A percentile compares a stretch with the other conserved stretches of the same genome.
These are phyloP conservation scores for Ophiostoma tasmaniense DNA, from an alignment of 2,329 filamentous ascomycete genomes.

Conservation along the genomic window DNA sequence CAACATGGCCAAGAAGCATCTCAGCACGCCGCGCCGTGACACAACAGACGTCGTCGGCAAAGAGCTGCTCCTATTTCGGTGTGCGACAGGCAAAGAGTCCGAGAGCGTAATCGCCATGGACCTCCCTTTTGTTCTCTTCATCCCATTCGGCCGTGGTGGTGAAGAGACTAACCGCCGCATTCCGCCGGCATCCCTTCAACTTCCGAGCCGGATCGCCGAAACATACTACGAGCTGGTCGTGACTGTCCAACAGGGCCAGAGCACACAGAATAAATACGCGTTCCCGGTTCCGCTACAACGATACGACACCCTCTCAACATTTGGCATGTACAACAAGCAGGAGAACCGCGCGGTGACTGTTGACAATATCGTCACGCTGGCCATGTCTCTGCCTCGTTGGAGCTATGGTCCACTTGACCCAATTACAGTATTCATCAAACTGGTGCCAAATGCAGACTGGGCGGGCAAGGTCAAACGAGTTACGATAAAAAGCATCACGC, in stretches of 20 bases:
- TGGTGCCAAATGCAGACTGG: conserved; percentile 89
- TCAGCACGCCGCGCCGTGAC: conserved; percentile 84
- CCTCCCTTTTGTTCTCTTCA: conserved; percentile 92
- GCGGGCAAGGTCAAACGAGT: conserved; percentile 82
- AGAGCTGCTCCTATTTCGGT: conserved; percentile 86
- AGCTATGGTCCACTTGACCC: conserved; percentile 94
- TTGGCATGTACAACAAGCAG: conserved; percentile 98
- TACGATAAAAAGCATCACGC: conserved; percentile 87
- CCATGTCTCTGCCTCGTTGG: conserved; percentile 88
- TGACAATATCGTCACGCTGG: conserved; percentile 85
- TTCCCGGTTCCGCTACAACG: conserved; percentile 86
- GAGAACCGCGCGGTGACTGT: conserved; percentile 78
- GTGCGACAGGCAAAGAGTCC: conserved; percentile 70
- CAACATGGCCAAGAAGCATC: conserved; percentile 82
- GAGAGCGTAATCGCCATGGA: conserved; percentile 94
- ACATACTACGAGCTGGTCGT: conserved; percentile 96
- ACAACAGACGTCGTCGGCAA: conserved; percentile 90
- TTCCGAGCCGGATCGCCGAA: conserved; percentile 89
- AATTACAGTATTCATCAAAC: conserved; percentile 90
- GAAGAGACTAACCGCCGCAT: conserved; percentile 85
- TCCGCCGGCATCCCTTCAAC: conserved; percentile 81
- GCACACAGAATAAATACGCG: conserved; percentile 78
- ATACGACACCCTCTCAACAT: conserved; percentile 95
- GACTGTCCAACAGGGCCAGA: conserved; percentile 82
- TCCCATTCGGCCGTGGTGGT: conserved; percentile 85